A percentile compares a stretch with the other conserved stretches of the same genome.
phyloP scores from a whole-genome alignment of 164 flowering plant species.

The Vitis rotundifolia region DNA sequence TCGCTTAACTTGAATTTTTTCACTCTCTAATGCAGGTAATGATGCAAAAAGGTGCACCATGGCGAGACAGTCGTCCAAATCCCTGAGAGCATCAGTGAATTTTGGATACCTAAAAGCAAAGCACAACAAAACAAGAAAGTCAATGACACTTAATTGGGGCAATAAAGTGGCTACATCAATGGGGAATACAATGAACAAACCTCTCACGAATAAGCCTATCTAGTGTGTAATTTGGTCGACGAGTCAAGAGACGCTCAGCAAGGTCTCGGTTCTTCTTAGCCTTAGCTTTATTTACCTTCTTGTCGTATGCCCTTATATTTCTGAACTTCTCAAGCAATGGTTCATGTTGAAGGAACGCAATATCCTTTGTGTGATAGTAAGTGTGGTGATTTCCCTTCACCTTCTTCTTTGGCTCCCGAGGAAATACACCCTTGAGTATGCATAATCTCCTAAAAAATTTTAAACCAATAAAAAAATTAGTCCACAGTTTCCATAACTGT shows the following conservation, averaged over 20 bases:
- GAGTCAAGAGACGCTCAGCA: constrained; percentile 44
- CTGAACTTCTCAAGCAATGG: constrained; percentile 72
- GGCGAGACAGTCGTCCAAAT: constrained; percentile 90
- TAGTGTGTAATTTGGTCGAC: constrained; percentile 55
- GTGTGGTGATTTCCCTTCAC: constrained; percentile 87
- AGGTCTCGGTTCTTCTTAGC: constrained; percentile 70
- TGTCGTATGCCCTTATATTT: constrained; percentile 59
- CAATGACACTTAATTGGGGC: background rate
- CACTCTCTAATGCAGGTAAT: constrained; percentile 73
- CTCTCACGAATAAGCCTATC: constrained; percentile 74
- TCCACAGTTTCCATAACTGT: background rate
- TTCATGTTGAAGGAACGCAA: constrained; percentile 70
- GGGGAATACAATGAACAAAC: constrained; percentile 28
- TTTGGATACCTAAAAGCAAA: constrained; percentile 65
- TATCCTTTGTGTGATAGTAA: constrained; percentile 84
- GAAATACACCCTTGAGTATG: constrained; percentile 82
- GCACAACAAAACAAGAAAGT: background rate
- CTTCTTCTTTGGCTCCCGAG: constrained; percentile 94
- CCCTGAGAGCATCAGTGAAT: constrained; percentile 88
- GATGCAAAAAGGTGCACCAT: constrained; percentile 95
- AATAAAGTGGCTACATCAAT: background rate
- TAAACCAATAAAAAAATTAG: background rate
- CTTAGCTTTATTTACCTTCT: constrained; percentile 70
- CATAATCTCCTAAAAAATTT: constrained; percentile 61
- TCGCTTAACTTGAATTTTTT: constrained; percentile 59